Evolutionary conservation across 208 protist species (phyloP), one percentile per base, ranked within the genome.

Genomic region (Trypanosomatidae sp.): DNA sequence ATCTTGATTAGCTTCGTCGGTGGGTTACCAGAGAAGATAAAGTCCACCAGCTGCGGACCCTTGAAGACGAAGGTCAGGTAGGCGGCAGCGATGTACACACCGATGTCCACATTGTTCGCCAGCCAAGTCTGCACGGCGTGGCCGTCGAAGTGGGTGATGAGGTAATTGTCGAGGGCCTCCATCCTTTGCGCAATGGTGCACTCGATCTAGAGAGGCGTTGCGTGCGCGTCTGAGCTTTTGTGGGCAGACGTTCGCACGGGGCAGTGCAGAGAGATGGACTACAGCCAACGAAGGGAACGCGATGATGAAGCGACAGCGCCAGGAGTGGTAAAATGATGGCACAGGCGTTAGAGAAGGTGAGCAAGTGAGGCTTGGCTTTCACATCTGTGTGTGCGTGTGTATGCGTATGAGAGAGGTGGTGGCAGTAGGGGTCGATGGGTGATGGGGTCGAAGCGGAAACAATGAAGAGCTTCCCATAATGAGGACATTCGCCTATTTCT

Each of bases 1-100:
- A 70, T 77, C 73, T 81, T 81, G 55, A 87, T 84, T 53, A 90
- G 74, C 25, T 62, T 46, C 13, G 80, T 50, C 17, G 82, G 76
- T 39, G 88, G 83, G 39, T 90, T 87, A 33, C 82, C 69, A n/a
- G 44, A 60, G 33, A 77, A 66, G 30, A 80, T 60, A 44, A 86
- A 52, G 46, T 86, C 70, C 5, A 86, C 66, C 22, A 79, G 47
- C 39, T 47, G 46, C 19, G 81, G 77, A 3, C 81, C 73, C 50
- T 55, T 71, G 41, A 86, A 86, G 62, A 86, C 81, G 55, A 86
- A 82, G 50, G 77, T 69, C 12, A 91, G 73, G 77, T 93, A 93
- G 12, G 77, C 55, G 17, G 60, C 77, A 10, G 69, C 77, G 36
- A 84, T 79, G 70, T 84, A 79, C 19, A 86, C 69, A 30, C 83